Conservation (phyloP, 2,329 filamentous ascomycete genomes). For the Pseudonectria foliicola region DNA sequence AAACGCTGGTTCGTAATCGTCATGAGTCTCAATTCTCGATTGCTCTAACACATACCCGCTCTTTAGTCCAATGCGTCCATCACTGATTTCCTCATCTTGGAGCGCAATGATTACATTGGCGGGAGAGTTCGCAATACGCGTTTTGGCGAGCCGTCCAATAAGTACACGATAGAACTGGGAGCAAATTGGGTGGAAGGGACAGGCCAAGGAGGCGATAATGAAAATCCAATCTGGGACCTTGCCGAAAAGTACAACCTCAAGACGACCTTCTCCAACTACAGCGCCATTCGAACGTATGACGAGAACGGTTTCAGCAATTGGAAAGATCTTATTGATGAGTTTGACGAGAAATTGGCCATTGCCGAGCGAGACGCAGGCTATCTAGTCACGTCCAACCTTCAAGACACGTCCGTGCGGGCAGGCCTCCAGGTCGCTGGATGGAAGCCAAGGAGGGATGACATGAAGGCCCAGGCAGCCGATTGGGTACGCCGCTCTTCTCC, state of each 20-base stretch:
- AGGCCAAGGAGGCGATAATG: constrained; percentile 22
- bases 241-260: constrained; percentile 51
- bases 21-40: too few relatives aligned
- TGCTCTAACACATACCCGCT: too few relatives aligned
- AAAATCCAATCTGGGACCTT: constrained; percentile 58
- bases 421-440: constrained; percentile 55
- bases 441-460: constrained; percentile 48
- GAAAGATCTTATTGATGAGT: constrained; percentile 40
- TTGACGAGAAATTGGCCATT: constrained; percentile 36
- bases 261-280: constrained; percentile 52
- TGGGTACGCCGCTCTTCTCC: too few relatives aligned
- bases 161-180: constrained; percentile 56
- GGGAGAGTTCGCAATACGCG: constrained; percentile 52
- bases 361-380: constrained; percentile 47
- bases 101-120: constrained; percentile 55
- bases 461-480: constrained; percentile 52
- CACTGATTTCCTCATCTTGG: constrained; percentile 57
- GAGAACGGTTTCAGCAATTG: constrained; percentile 49
- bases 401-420: constrained; percentile 53
- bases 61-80: constrained; percentile 52
- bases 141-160: constrained; percentile 45
- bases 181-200: constrained; percentile 54
- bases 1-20: too few relatives aligned
- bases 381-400: constrained; percentile 51
- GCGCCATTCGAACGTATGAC: constrained; percentile 52